These are phyloP conservation scores for Silene coronaria DNA, from an alignment of 179 eudicot genomes.

Conservation along the genomic window DNA sequence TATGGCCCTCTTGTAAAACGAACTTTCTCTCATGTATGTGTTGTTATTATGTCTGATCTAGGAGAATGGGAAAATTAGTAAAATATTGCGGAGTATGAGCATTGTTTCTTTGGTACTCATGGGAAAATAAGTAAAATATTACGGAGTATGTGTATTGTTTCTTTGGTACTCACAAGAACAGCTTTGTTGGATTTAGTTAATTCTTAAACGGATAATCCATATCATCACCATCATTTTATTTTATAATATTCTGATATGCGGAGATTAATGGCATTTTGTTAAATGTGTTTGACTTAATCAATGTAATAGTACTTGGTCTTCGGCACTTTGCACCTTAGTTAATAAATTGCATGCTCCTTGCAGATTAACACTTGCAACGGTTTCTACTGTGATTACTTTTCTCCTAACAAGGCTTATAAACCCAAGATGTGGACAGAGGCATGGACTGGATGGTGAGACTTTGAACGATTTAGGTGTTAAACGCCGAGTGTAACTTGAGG, in stretches of 20 bases:
- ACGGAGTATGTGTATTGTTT: slow-evolving; percentile 6
- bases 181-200: background rate
- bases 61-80: slow-evolving; percentile 16
- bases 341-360: slow-evolving; percentile 8
- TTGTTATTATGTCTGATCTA: slow-evolving; percentile 23
- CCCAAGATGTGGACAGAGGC: slow-evolving; percentile 99
- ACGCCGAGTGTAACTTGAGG: background rate
- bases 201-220: background rate
- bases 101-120: slow-evolving; percentile 8
- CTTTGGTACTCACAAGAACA: background rate
- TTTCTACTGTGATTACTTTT: slow-evolving; percentile 84
- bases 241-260: slow-evolving; percentile 4
- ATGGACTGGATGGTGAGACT: slow-evolving; percentile 87
- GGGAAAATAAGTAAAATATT: slow-evolving; percentile 13
- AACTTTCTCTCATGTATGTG: slow-evolving; percentile 20
- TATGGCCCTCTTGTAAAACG: slow-evolving; percentile 11
- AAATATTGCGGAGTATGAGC: slow-evolving; percentile 7
- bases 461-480: background rate
- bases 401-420: slow-evolving; percentile 77
- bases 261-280: background rate
- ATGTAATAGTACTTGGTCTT: background rate
- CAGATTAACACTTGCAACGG: slow-evolving; percentile 97
- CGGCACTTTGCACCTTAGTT: background rate
- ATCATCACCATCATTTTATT: background rate
- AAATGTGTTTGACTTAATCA: slow-evolving; percentile 13